A percentile compares a stretch with the other conserved stretches of the same genome.
Evolutionary conservation across 192 early-diverging fungal genomes (phyloP).

Genomic region (Rhizophagus sp.): DNA sequence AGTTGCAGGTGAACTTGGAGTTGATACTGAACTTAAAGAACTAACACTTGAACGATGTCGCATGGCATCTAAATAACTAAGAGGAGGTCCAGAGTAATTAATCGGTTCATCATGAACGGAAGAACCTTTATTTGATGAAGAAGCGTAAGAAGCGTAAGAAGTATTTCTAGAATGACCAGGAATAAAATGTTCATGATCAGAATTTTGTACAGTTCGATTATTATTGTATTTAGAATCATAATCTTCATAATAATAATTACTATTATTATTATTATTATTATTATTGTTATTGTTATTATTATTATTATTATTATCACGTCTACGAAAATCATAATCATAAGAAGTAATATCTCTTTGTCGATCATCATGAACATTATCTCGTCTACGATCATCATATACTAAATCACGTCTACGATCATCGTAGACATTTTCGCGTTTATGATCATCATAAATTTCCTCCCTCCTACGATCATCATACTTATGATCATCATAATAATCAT

Average conservation of each 20-base stretch:
- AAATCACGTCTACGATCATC: no score
- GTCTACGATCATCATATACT: neutral
- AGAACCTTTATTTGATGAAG: constrained; percentile 6
- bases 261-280: no score
- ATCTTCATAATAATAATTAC: neutral
- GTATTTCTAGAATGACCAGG: constrained; percentile 13
- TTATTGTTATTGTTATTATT: neutral
- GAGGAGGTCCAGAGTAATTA: neutral
- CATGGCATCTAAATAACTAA: neutral
- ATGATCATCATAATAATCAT: neutral
- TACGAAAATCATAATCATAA: neutral
- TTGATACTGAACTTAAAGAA: constrained; percentile 26
- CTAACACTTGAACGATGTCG: constrained; percentile 7
- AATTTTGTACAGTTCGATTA: neutral
- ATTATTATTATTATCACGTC: neutral
- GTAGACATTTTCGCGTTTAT: neutral
- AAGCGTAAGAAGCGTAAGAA: constrained; percentile 24
- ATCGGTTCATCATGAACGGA: neutral
- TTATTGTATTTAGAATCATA: neutral
- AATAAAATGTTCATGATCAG: constrained; percentile 9
- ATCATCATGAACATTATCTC: neutral
- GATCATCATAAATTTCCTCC: neutral
- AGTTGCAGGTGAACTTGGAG: constrained; percentile 27
- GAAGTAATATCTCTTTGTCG: neutral
- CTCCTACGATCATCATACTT: neutral